Conservation (phyloP, 495 filamentous ascomycete genomes). For the Penicillium fimorum region DNA sequence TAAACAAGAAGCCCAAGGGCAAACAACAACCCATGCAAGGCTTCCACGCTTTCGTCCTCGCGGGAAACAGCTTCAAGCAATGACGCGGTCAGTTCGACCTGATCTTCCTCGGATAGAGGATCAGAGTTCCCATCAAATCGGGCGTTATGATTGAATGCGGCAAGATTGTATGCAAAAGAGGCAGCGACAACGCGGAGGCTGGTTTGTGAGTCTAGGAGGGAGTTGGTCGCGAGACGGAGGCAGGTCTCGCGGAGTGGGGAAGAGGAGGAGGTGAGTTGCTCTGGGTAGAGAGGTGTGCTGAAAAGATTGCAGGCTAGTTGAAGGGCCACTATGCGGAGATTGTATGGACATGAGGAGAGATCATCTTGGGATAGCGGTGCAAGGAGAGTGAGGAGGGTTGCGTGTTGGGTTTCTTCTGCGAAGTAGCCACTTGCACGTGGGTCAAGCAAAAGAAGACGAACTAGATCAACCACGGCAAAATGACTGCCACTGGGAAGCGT, state of each 20-base stretch:
- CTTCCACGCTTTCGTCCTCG: constrained; percentile 67
- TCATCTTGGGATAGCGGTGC: constrained; percentile 49
- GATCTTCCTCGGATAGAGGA: constrained; percentile 60
- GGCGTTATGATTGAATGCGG: constrained; percentile 63
- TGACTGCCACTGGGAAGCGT: constrained; percentile 43
- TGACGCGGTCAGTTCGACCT: constrained; percentile 76
- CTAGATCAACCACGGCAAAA: constrained; percentile 81
- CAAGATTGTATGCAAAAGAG: constrained; percentile 80
- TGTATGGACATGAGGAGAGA: constrained; percentile 63
- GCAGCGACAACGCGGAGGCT: constrained; percentile 72
- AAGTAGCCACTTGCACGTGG: constrained; percentile 83
- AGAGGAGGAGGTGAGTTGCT: constrained; percentile 37
- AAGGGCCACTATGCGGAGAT: constrained; percentile 75
- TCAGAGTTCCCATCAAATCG: constrained; percentile 59
- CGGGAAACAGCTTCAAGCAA: constrained; percentile 70
- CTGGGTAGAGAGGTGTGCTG: constrained; percentile 49
- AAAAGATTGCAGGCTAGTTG: constrained; percentile 66
- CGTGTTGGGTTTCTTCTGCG: constrained; percentile 67
- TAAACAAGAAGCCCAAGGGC: constrained; percentile 75
- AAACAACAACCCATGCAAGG: constrained; percentile 66
- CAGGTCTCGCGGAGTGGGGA: constrained; percentile 33
- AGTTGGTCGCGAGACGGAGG: constrained; percentile 50
- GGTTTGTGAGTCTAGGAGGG: constrained; percentile 53
- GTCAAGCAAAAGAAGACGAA: constrained; percentile 75
- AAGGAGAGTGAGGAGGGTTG: constrained; percentile 64